Base-by-base conservation (phyloP, 1,139 yeast genomes). In the Candida tetrigidarum region DNA sequence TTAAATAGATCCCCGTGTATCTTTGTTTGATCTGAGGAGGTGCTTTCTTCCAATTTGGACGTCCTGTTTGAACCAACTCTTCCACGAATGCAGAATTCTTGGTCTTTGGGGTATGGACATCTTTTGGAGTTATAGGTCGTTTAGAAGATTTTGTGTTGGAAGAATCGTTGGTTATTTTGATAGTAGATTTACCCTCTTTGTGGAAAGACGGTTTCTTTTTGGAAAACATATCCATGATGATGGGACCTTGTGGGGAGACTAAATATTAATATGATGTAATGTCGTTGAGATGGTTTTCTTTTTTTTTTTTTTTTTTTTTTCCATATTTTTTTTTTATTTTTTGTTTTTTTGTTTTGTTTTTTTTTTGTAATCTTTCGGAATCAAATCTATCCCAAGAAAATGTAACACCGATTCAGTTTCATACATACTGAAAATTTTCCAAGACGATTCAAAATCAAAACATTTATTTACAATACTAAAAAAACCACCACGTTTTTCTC, bases 21-120 rank as follows among this genome's bases (percentile, higher is more conserved):
- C 77, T 50, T 14, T 59, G 62, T 49, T 64, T 71, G 19, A 74
- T 59, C 35, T 65, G 77, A 2, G 79, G 78, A 7, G 49, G 46
- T 0, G 79, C 79, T 51, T 66, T 69, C 41, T 71, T 70, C 79
- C 79, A 74, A 54, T 74, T 67, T 8, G 76, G 74, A 44, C 59
- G 56, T 5, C 79, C 80, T 0, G 78, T 72, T 41, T 67, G 67
- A 6, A 62, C 64, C 40, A 71, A 54, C 42, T 67, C 72, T 44
- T 63, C 59, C 14, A 69, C 59, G 47, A 71, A 71, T 37, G 67
- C 72, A 1, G 71, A 61, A 28, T 63, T 57, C 22, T 50, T n/a
- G 59, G 58, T 55, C 34, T 53, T 52, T 20, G 59, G 50, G 12
- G 43, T 46, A 4, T 44, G 35, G 23, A 38, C 39, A 5, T 43